Conservation (phyloP, 2,329 filamentous ascomycete genomes). For the Gnomoniopsis smithogilvyi region DNA sequence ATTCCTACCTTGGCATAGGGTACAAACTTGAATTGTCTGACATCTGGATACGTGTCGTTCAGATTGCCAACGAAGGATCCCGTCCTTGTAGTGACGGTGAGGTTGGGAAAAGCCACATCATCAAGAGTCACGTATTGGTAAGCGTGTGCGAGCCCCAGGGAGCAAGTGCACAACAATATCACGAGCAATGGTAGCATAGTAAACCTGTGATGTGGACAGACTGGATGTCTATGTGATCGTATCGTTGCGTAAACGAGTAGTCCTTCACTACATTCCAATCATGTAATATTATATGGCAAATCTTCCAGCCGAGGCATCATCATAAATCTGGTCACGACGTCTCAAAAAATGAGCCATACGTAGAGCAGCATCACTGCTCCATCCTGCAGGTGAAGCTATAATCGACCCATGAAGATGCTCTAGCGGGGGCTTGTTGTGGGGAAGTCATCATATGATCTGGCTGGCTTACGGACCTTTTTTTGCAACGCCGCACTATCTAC, state of each 20-base stretch:
- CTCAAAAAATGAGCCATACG: neutral
- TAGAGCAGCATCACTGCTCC: neutral
- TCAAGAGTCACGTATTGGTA: neutral
- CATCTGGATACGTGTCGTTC: slow-evolving; percentile 3
- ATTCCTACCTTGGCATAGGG: slow-evolving; percentile 4
- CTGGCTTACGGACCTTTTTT: neutral
- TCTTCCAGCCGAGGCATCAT: neutral
- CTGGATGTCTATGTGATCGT: too few species aligned
- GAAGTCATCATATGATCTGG: neutral
- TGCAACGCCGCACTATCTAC: neutral
- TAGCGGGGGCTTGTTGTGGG: neutral
- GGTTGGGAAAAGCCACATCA: neutral
- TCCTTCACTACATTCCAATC: neutral
- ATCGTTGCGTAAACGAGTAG: neutral
- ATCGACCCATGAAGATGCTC: neutral
- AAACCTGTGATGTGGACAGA: neutral
- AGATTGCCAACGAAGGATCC: neutral
- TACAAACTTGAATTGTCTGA: slow-evolving; percentile 4
- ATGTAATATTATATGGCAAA: neutral
- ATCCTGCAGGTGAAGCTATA: neutral
- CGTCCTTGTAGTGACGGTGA: slow-evolving; percentile 1
- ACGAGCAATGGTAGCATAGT: neutral
- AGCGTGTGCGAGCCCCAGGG: neutral
- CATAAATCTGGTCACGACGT: neutral
- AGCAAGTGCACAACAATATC: neutral